phyloP scores from a whole-genome alignment of 1,139 yeast species.

The Starmera stellimalicola region DNA sequence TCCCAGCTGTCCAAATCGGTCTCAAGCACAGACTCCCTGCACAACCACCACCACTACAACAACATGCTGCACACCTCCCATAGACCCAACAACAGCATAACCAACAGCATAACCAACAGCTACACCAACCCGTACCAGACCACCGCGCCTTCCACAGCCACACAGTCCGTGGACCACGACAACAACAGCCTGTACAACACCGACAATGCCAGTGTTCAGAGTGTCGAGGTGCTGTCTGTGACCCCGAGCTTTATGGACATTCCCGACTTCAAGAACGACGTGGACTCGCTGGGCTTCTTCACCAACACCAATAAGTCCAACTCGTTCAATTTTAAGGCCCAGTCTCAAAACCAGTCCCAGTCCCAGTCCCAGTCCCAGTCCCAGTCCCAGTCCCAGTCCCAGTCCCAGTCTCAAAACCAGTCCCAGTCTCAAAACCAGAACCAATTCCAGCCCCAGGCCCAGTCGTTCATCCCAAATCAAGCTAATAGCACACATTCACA shows the following conservation, averaged over 20 bases:
- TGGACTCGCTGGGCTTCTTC: background rate
- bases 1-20: conserved; percentile 1
- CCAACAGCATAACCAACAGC: conserved; percentile 2
- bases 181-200: conserved; percentile 8
- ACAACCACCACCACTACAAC: conserved; percentile 12
- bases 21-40: conserved; percentile 2
- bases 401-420: background rate
- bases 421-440: background rate
- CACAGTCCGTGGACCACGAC: conserved; percentile 5
- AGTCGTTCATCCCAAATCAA: no score
- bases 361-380: background rate
- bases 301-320: background rate
- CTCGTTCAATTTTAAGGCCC: background rate
- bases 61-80: conserved; percentile 15
- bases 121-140: background rate
- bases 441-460: no score
- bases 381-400: background rate
- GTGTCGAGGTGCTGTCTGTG: conserved; percentile 27
- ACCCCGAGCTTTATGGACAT: conserved; percentile 30
- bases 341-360: background rate
- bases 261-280: conserved; percentile 10
- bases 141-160: background rate
- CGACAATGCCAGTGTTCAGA: conserved; percentile 18
- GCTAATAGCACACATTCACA: no score
- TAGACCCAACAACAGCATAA: conserved; percentile 1